phyloP scores from a whole-genome alignment of 306 rosid genomes.

The Astragalus membranaceus region DNA sequence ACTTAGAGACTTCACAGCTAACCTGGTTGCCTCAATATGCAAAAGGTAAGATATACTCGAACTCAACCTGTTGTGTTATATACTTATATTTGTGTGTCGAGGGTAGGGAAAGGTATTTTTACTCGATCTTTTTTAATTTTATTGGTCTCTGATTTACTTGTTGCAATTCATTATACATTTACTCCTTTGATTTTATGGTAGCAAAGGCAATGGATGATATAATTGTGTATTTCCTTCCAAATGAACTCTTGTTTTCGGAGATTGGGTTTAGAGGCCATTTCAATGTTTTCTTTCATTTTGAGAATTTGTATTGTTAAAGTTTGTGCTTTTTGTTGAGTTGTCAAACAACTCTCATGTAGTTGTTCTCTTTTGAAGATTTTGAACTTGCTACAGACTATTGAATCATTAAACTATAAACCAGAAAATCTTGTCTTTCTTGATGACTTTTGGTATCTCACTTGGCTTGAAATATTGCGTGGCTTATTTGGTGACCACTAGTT shows the following conservation, averaged over 20 bases:
- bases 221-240: background rate
- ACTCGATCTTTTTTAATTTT: background rate
- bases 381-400: background rate
- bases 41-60: slow-evolving; percentile 46
- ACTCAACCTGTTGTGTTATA: background rate
- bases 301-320: slow-evolving; percentile 1
- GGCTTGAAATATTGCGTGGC: slow-evolving; percentile 1
- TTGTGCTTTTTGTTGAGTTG: slow-evolving; percentile 3
- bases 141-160: background rate
- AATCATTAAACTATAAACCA: background rate
- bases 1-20: slow-evolving; percentile 80
- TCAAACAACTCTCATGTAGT: background rate
- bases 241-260: slow-evolving; percentile 2
- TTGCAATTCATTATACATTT: background rate
- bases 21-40: slow-evolving; percentile 81
- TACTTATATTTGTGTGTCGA: slow-evolving; percentile 12
- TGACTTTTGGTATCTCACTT: background rate
- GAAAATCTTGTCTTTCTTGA: background rate
- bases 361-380: background rate
- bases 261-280: background rate
- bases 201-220: background rate
- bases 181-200: background rate
- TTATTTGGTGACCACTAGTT: background rate
- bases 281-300: background rate
- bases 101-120: slow-evolving; percentile 1